These are phyloP conservation scores for Botrytis galanthina DNA, from an alignment of 2,329 filamentous ascomycete genomes.

Conservation along the genomic window DNA sequence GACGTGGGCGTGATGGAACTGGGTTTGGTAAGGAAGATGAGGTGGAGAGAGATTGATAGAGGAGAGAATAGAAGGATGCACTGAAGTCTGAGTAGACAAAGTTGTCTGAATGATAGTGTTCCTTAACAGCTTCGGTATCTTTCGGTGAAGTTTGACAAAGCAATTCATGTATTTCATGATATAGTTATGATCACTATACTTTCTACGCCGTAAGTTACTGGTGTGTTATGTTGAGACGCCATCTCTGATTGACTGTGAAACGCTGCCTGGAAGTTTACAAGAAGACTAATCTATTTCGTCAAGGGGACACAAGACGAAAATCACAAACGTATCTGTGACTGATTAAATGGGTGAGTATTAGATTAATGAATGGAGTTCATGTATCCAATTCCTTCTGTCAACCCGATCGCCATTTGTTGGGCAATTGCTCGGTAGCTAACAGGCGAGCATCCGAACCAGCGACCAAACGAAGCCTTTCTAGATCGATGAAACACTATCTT, in stretches of 20 bases:
- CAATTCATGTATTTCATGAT: neutral
- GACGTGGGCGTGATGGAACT: neutral
- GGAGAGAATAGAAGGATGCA: neutral
- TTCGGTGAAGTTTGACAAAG: neutral
- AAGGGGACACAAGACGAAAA: neutral
- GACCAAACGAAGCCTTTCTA: neutral
- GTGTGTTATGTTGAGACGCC: neutral
- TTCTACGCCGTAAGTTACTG: neutral
- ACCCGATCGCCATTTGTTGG: neutral
- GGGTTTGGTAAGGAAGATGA: neutral
- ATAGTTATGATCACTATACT: neutral
- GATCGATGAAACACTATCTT: neutral
- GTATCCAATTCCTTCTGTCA: neutral
- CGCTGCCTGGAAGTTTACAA: neutral
- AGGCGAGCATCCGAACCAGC: neutral
- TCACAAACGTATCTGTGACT: neutral
- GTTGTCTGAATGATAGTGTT: conserved; percentile 4
- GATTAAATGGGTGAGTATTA: neutral
- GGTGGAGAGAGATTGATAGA: neutral
- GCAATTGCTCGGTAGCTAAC: neutral
- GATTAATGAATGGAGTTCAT: neutral
- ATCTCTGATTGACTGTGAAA: neutral
- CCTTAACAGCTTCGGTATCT: too few species aligned
- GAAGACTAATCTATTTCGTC: neutral
- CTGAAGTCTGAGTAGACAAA: conserved; percentile 6